These are phyloP conservation scores for Arthrobotrys entomopaga DNA, from an alignment of 2,329 filamentous ascomycete species.

Conservation along the genomic window DNA sequence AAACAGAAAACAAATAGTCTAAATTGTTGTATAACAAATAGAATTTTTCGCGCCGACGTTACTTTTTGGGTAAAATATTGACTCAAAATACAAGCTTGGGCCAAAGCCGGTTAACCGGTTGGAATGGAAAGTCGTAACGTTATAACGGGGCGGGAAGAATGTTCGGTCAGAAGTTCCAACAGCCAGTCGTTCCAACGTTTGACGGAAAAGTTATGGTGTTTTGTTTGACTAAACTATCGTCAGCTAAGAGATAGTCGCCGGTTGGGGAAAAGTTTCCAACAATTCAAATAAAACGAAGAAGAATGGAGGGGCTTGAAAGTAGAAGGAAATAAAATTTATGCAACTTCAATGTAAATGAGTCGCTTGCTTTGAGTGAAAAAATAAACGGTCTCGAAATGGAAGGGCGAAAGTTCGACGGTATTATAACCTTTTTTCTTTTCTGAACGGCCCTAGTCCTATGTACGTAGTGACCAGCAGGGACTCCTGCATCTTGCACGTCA, in stretches of 20 bases:
- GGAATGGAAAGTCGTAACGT: background rate
- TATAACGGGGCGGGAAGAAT: conserved; percentile 13
- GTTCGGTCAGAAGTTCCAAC: conserved; percentile 3
- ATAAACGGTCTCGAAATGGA: conserved; percentile 1
- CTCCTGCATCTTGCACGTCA: background rate
- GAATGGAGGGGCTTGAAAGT: background rate
- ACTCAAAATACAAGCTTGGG: background rate
- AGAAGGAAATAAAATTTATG: too few species aligned
- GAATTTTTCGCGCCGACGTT: background rate
- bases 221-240: conserved; percentile 23
- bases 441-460: background rate
- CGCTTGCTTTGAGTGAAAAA: conserved; percentile 24
- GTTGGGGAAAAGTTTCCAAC: background rate
- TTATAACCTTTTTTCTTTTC: conserved; percentile 36
- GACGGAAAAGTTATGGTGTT: background rate
- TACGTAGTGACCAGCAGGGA: background rate
- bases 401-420: conserved; percentile 31
- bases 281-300: conserved; percentile 8
- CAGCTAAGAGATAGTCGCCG: conserved; percentile 42
- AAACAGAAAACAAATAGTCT: background rate
- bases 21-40: conserved; percentile 21
- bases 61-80: background rate
- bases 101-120: background rate
- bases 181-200: background rate
- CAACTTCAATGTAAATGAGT: conserved; percentile 7